Evolutionary conservation across 805 yeast species (phyloP).

Genomic region (Metschnikowia kofuensis): DNA sequence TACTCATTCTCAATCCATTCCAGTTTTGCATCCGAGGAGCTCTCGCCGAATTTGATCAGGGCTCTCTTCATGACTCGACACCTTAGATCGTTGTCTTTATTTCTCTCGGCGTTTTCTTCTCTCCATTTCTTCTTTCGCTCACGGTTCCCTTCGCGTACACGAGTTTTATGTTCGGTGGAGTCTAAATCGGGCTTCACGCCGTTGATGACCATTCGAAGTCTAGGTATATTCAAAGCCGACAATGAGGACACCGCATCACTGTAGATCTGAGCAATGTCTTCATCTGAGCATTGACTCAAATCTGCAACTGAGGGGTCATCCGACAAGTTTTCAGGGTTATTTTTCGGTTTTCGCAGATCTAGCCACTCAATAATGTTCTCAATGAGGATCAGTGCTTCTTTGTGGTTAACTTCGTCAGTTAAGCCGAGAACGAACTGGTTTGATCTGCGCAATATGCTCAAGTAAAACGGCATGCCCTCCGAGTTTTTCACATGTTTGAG

Average conservation of each 20-base stretch:
- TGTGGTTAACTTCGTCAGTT: conserved; percentile 11
- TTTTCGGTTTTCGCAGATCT: background rate
- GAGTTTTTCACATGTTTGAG: conserved; percentile 15
- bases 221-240: conserved; percentile 22
- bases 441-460: conserved; percentile 31
- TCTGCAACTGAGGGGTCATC: conserved; percentile 3
- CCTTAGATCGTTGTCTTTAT: conserved; percentile 84
- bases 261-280: conserved; percentile 6
- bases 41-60: conserved; percentile 57
- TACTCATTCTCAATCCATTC: conserved; percentile 79
- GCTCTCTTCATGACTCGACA: conserved; percentile 78
- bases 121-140: conserved; percentile 83
- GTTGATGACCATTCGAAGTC: conserved; percentile 16
- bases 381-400: conserved; percentile 23
- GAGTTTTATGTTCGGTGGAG: conserved; percentile 47
- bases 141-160: conserved; percentile 63
- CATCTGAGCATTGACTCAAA: background rate
- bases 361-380: conserved; percentile 21
- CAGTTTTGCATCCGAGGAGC: conserved; percentile 48
- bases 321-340: background rate
- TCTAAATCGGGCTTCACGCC: conserved; percentile 28
- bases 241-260: conserved; percentile 25
- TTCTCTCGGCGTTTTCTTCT: conserved; percentile 72
- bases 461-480: conserved; percentile 21
- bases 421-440: conserved; percentile 26